Conservation (phyloP, 2,329 filamentous ascomycete genomes). For the Colletotrichum sp. region DNA sequence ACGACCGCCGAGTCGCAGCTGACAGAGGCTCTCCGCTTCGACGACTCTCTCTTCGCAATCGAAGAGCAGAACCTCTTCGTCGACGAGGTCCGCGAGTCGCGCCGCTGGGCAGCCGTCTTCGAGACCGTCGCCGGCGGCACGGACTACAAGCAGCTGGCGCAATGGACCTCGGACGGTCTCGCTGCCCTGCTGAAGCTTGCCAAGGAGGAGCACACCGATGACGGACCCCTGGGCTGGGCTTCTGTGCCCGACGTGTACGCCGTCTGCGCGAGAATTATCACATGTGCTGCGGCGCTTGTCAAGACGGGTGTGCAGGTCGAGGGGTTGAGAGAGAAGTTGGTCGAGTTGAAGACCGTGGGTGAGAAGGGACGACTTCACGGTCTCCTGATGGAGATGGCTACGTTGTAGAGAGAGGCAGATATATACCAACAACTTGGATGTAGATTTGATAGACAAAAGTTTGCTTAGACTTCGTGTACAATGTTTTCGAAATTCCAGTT, state of each 20-base stretch:
- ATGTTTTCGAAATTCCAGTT: background rate
- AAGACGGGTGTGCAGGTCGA: background rate
- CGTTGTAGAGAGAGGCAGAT: background rate
- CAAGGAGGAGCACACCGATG: slow-evolving; percentile 34
- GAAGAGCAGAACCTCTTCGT: slow-evolving; percentile 96
- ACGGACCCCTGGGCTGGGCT: slow-evolving; percentile 76
- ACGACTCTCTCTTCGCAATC: slow-evolving; percentile 78
- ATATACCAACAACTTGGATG: background rate
- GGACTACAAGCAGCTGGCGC: slow-evolving; percentile 28
- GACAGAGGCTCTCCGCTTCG: slow-evolving; percentile 50
- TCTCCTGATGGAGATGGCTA: slow-evolving; percentile 18
- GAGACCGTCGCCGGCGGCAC: slow-evolving; percentile 15
- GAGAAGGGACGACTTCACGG: slow-evolving; percentile 15
- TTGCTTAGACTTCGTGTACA: background rate
- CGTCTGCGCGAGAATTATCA: slow-evolving; percentile 56
- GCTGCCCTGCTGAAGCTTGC: slow-evolving; percentile 39
- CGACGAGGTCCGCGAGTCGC: slow-evolving; percentile 78
- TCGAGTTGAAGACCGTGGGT: slow-evolving; percentile 1
- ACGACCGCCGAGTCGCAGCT: slow-evolving; percentile 44
- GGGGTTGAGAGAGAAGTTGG: background rate
- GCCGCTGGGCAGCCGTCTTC: slow-evolving; percentile 68
- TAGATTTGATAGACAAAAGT: background rate
- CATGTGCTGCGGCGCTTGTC: slow-evolving; percentile 39
- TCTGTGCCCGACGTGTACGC: slow-evolving; percentile 72
- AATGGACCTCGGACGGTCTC: slow-evolving; percentile 60